Conservation (phyloP, 371 early-diverging fungal species). For the Quaeritorhiza haematococci region DNA sequence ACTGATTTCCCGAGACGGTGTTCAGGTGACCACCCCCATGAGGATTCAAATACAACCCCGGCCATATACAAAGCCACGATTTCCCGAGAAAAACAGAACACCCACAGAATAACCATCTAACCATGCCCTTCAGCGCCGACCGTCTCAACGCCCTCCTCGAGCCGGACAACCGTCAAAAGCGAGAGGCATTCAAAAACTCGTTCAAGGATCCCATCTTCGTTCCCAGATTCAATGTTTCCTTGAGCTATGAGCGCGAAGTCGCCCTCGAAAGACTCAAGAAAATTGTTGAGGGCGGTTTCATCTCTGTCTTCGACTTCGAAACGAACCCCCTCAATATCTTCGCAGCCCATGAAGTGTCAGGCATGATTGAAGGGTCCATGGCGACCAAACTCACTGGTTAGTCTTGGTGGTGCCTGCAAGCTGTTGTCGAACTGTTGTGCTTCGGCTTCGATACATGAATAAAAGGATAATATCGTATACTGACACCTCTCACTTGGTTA, state of each 20-base stretch:
- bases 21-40: too few species aligned
- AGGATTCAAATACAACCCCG: too few species aligned
- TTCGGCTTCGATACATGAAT: not conserved
- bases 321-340: constrained; percentile 67
- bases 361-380: constrained; percentile 64
- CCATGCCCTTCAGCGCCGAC: too few species aligned
- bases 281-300: constrained; percentile 53
- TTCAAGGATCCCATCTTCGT: constrained; percentile 55
- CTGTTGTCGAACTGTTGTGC: not conserved
- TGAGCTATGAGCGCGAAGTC: constrained; percentile 56
- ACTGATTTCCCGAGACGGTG: too few species aligned
- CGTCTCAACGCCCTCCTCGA: constrained; percentile 42
- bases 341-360: constrained; percentile 62
- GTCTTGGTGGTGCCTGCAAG: too few species aligned
- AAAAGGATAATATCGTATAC: constrained; percentile 1
- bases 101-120: too few species aligned
- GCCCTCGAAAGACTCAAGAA: constrained; percentile 59
- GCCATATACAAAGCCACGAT: too few species aligned
- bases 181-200: constrained; percentile 46
- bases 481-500: constrained; percentile 18
- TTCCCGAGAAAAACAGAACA: too few species aligned
- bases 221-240: constrained; percentile 55
- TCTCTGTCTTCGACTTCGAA: constrained; percentile 67
- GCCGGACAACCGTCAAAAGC: constrained; percentile 58
- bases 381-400: constrained; percentile 66